Percentiles rank a stretch among this genome's conserved stretches.
These are phyloP conservation scores for Alnus rubra DNA, from an alignment of 306 rosid genomes.

Conservation along the genomic window DNA sequence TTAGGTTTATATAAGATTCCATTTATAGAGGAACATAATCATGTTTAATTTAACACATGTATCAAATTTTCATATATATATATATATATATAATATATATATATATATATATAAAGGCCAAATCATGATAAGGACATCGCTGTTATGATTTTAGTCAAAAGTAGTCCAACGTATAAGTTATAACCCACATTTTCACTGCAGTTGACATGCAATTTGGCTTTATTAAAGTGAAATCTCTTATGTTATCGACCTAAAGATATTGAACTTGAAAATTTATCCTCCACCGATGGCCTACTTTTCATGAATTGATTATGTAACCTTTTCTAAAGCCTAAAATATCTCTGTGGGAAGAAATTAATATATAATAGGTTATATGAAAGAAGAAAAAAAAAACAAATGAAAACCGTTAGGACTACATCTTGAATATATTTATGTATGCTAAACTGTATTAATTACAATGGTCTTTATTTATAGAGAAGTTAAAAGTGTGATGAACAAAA, in stretches of 20 bases:
- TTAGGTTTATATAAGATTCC: conserved; percentile 19
- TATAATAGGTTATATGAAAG: no score
- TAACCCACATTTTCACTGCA: not conserved
- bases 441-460: no score
- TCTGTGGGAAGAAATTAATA: not conserved
- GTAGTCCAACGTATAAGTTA: not conserved
- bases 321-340: not conserved
- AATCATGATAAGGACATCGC: not conserved
- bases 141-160: not conserved
- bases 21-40: not conserved
- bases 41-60: not conserved
- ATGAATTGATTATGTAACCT: not conserved
- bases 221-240: not conserved
- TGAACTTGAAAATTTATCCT: not conserved
- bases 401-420: no score
- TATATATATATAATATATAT: no score
- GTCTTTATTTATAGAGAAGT: no score
- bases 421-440: no score
- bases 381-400: no score
- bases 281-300: not conserved
- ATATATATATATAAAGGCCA: not conserved
- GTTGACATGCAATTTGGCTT: not conserved
- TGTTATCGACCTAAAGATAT: not conserved
- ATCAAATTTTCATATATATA: not conserved
- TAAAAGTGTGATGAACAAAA: no score